These are phyloP conservation scores for Sugiyamaella grinbergsii DNA, from an alignment of 1,139 yeast species.

Conservation along the genomic window DNA sequence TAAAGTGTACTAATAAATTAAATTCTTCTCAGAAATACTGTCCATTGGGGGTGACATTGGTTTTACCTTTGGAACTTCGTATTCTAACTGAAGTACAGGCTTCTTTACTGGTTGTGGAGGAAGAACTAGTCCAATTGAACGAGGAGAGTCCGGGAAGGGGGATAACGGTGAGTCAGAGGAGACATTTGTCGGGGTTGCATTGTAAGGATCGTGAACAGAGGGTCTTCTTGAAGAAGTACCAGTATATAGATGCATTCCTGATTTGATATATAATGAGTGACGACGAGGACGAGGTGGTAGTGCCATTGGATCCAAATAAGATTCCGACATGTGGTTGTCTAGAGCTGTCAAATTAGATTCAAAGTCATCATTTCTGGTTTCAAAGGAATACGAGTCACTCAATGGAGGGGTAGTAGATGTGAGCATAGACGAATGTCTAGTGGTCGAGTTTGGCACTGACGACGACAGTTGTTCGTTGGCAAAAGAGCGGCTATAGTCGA, in stretches of 20 bases:
- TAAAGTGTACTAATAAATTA: constrained; percentile 9
- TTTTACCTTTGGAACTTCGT: constrained; percentile 28
- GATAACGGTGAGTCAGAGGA: constrained; percentile 13
- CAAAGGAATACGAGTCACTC: constrained; percentile 9
- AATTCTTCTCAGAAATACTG: constrained; percentile 10
- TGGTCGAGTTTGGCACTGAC: too few species aligned
- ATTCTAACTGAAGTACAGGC: constrained; percentile 24
- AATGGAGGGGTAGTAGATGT: constrained; percentile 9
- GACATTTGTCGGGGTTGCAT: constrained; percentile 12
- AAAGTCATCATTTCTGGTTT: constrained; percentile 9
- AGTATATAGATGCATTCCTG: constrained; percentile 26
- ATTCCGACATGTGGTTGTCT: constrained; percentile 1
- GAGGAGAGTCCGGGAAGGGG: constrained; percentile 26
- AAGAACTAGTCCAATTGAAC: constrained; percentile 30
- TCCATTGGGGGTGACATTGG: constrained; percentile 17
- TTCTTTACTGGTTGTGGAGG: constrained; percentile 23
- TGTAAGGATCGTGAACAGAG: constrained; percentile 5
- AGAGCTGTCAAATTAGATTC: constrained; percentile 8
- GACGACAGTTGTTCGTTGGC: not conserved
- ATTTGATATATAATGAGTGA: constrained; percentile 30
- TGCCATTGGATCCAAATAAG: constrained; percentile 9
- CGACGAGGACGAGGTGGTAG: constrained; percentile 24
- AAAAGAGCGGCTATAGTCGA: not conserved
- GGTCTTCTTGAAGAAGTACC: constrained; percentile 19
- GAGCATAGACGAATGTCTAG: not conserved